Percentiles rank a stretch among this genome's conserved stretches.
Conservation (phyloP, 371 early-diverging fungal species). For the Mortierella sp. region DNA sequence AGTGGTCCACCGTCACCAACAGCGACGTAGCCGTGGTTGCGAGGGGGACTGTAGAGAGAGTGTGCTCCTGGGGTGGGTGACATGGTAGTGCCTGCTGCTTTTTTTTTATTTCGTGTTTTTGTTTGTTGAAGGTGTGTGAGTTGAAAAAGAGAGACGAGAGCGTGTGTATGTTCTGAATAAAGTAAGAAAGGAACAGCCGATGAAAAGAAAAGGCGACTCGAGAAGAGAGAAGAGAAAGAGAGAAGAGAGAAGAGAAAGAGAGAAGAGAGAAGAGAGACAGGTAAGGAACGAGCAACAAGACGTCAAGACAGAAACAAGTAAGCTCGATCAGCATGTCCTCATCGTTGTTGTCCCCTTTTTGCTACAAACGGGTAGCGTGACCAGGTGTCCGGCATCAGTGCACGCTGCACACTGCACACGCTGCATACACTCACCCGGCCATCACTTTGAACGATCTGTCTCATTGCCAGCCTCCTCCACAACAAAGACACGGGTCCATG, state of each 20-base stretch:
- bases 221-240: background rate
- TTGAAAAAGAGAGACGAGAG: no score
- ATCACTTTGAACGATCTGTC: no score
- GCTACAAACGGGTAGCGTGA: background rate
- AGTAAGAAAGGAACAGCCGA: no score
- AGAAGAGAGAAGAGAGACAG: background rate
- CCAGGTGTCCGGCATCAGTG: background rate
- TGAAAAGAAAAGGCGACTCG: no score
- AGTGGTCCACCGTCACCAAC: background rate
- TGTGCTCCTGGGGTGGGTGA: background rate
- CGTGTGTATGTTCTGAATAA: background rate
- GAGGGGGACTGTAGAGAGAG: background rate
- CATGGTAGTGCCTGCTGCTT: background rate
- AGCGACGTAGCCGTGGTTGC: background rate
- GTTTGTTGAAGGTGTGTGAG: no score
- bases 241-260: no score
- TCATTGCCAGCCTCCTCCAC: no score
- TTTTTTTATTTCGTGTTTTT: no score
- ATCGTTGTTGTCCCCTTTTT: background rate
- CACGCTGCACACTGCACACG: no score
- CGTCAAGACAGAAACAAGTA: background rate
- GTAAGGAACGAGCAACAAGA: no score
- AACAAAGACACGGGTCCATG: no score
- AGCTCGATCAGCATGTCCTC: background rate
- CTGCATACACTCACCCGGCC: no score